Evolutionary conservation across 1,284 basidiomycete species (phyloP).

Genomic region (Cryptococcus sp.): DNA sequence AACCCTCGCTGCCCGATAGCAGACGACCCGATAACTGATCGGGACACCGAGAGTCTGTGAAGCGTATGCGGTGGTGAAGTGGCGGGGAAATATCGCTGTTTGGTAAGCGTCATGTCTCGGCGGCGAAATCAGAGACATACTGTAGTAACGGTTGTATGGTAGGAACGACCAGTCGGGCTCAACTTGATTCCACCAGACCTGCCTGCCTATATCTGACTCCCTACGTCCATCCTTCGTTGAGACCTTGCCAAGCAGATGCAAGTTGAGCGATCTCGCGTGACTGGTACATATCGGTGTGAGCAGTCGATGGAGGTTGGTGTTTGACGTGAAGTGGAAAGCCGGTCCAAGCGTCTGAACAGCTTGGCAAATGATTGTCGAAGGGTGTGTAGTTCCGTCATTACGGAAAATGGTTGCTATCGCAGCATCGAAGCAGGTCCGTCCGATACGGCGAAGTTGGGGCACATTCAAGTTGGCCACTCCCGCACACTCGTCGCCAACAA

Average conservation of each 20-base stretch:
- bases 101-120: background rate
- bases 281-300: background rate
- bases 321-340: constrained; percentile 2
- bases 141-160: constrained; percentile 3
- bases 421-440: constrained; percentile 2
- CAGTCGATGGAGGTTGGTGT: background rate
- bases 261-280: background rate
- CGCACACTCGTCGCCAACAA: constrained; percentile 3
- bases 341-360: background rate
- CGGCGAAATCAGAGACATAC: background rate
- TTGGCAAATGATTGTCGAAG: constrained; percentile 1
- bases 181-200: constrained; percentile 5
- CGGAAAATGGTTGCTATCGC: constrained; percentile 3
- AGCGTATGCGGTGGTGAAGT: background rate
- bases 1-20: constrained; percentile 1
- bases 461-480: background rate
- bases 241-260: constrained; percentile 3
- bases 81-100: background rate
- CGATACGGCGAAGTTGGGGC: background rate
- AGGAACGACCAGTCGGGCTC: constrained; percentile 5
- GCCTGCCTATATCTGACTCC: constrained; percentile 4
- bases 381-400: background rate
- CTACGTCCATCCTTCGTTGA: background rate
- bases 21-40: background rate
- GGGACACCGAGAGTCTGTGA: background rate